phyloP scores from a whole-genome alignment of 1,284 basidiomycete genomes.

The Erythrobasidium hasegawianum region DNA sequence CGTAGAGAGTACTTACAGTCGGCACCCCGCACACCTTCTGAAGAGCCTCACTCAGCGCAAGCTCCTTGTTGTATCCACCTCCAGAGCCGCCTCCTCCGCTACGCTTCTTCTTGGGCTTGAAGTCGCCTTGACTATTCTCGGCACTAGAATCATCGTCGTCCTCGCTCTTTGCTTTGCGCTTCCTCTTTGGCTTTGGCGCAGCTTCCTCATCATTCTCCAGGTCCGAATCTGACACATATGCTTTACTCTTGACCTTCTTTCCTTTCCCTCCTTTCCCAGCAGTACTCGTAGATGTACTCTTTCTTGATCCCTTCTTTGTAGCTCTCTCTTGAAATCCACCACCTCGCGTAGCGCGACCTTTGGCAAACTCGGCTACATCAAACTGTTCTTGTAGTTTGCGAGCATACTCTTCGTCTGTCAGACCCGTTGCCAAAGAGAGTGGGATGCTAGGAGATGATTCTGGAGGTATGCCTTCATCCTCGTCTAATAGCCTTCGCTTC shows the following conservation, averaged over 20 bases:
- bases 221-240: slow-evolving; percentile 23
- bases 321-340: slow-evolving; percentile 5
- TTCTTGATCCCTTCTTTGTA: slow-evolving; percentile 16
- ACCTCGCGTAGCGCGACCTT: slow-evolving; percentile 24
- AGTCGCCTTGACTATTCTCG: neutral
- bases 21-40: slow-evolving; percentile 24
- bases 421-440: slow-evolving; percentile 7
- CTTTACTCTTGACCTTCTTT: slow-evolving; percentile 24
- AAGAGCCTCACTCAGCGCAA: slow-evolving; percentile 23
- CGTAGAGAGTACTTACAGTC: slow-evolving; percentile 32
- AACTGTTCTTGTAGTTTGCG: slow-evolving; percentile 23
- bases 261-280: slow-evolving; percentile 7
- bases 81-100: slow-evolving; percentile 17
- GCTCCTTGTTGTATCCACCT: slow-evolving; percentile 31
- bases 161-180: neutral
- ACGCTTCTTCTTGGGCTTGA: slow-evolving; percentile 30
- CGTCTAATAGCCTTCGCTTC: slow-evolving; percentile 2
- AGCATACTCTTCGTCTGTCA: slow-evolving; percentile 33
- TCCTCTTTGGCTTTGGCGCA: slow-evolving; percentile 2
- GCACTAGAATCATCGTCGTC: slow-evolving; percentile 9
- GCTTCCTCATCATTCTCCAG: slow-evolving; percentile 11
- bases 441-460: slow-evolving; percentile 28
- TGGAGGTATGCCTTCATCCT: slow-evolving; percentile 2
- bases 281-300: neutral
- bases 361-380: slow-evolving; percentile 1